Evolutionary conservation across 768 basidiomycete species (phyloP).

Genomic region (Kwoniella bestiolae): DNA sequence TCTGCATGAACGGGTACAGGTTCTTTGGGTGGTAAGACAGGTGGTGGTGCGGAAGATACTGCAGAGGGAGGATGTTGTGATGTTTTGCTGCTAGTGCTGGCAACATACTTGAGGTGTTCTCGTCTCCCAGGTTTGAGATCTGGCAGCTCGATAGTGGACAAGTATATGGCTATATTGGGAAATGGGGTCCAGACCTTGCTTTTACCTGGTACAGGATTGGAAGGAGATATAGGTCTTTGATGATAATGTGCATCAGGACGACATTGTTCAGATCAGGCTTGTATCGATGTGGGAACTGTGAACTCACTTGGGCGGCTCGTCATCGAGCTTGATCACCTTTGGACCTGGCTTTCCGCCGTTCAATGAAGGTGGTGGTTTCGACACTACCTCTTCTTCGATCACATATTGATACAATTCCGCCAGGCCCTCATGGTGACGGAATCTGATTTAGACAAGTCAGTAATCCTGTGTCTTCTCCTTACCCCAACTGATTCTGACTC

Average conservation of each 20-base stretch:
- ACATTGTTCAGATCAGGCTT: no score
- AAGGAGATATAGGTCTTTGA: background rate
- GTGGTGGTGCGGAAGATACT: background rate
- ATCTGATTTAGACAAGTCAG: slow-evolving; percentile 28
- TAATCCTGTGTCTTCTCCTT: background rate
- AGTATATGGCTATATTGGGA: slow-evolving; percentile 51
- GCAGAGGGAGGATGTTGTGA: background rate
- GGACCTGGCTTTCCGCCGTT: slow-evolving; percentile 29
- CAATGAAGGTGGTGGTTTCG: slow-evolving; percentile 1
- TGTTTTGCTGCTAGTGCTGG: background rate
- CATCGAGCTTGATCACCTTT: slow-evolving; percentile 53
- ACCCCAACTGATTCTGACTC: background rate
- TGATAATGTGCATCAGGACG: no score
- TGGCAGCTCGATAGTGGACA: slow-evolving; percentile 55
- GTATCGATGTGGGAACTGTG: background rate
- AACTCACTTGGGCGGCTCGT: slow-evolving; percentile 29
- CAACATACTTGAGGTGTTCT: slow-evolving; percentile 8
- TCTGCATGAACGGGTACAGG: background rate
- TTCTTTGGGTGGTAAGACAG: slow-evolving; percentile 8
- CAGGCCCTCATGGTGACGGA: slow-evolving; percentile 51
- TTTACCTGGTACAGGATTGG: background rate
- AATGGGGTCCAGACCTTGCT: slow-evolving; percentile 35
- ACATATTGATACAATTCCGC: slow-evolving; percentile 55
- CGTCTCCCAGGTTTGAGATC: slow-evolving; percentile 48
- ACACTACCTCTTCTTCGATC: slow-evolving; percentile 41